Evolutionary conservation across 805 yeast genomes (phyloP).

Genomic region (Lachancea waltii): DNA sequence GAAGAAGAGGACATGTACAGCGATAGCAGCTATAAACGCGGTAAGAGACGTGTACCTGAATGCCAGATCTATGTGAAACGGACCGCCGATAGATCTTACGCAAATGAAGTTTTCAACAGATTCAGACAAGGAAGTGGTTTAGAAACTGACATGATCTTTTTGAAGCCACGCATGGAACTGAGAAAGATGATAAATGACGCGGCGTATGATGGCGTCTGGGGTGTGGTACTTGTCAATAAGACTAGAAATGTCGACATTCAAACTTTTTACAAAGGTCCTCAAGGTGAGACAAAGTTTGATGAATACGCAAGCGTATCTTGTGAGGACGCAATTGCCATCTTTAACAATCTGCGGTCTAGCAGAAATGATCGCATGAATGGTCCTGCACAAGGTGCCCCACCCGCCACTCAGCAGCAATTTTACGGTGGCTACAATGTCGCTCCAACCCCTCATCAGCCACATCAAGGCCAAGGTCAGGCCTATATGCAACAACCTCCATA

Average conservation of each 20-base stretch:
- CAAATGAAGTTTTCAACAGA: slow-evolving; percentile 37
- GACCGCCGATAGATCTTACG: slow-evolving; percentile 39
- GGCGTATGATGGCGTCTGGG: slow-evolving; percentile 72
- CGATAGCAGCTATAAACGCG: slow-evolving; percentile 24
- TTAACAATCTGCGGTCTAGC: slow-evolving; percentile 27
- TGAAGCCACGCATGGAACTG: slow-evolving; percentile 38
- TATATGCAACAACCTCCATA: slow-evolving; percentile 11
- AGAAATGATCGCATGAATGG: slow-evolving; percentile 12
- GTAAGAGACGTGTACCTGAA: slow-evolving; percentile 34
- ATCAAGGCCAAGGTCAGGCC: slow-evolving; percentile 14
- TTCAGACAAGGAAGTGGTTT: slow-evolving; percentile 37
- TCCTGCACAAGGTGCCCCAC: slow-evolving; percentile 12
- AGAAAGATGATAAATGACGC: slow-evolving; percentile 59
- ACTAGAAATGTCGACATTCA: slow-evolving; percentile 58
- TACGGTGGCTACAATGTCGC: slow-evolving; percentile 12
- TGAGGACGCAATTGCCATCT: slow-evolving; percentile 51
- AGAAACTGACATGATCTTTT: slow-evolving; percentile 37
- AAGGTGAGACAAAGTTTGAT: slow-evolving; percentile 74
- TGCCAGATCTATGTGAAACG: slow-evolving; percentile 44
- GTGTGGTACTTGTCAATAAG: slow-evolving; percentile 58
- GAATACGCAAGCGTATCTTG: slow-evolving; percentile 69
- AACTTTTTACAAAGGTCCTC: slow-evolving; percentile 59
- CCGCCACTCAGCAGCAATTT: slow-evolving; percentile 16
- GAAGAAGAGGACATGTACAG: slow-evolving; percentile 32
- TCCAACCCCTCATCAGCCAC: slow-evolving; percentile 9